Evolutionary conservation across 441 rosid species (phyloP), one percentile per base, ranked within the genome.

Genomic region (Sinapis alba): DNA sequence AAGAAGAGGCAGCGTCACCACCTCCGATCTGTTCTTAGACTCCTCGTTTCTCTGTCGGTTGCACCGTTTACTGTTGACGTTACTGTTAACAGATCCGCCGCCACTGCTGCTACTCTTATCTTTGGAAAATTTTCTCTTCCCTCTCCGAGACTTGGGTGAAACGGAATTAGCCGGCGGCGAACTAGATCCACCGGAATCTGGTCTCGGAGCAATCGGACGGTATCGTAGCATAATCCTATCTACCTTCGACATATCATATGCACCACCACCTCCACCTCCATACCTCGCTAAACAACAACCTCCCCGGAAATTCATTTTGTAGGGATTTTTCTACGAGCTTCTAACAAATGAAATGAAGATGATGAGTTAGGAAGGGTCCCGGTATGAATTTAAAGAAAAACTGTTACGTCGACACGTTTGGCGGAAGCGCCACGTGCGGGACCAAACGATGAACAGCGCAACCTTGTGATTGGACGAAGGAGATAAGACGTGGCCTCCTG

Each of bases 161-260:
- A 68, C 57, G 27, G 43, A 79, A 83, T 7, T 45, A 72, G 36
- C 69, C 62, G 57, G 23, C 45, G 62, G 66, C 8, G 71, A 30
- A 28, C 65, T 6, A 3, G 72, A 57, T 10, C 80, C 83, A 1
- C 80, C 79, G 51, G 78, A 18, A 6, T 77, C 64, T 10, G 97
- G 98, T 56, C 84, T 92, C 1, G 98, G 98, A 0, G 97, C 97
- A 38, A 94, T 94, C 58, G 97, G 98, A 56, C 98, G 84, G 85
- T 82, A 92, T 67, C 85, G 84, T 10, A 87, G 84, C 98, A 92
- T 94, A 50, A 94, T 86, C 78, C 87, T 81, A 62, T 91, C 85
- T 16, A 87, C 84, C 63, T 87, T 84, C 0, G 96, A 76, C 83
- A 77, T 81, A 60, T 80, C 90, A 62, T 84, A 85, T 5, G 2